These are phyloP conservation scores for Fraxinus angustifolia DNA, from an alignment of 305 asterid species.

Conservation along the genomic window DNA sequence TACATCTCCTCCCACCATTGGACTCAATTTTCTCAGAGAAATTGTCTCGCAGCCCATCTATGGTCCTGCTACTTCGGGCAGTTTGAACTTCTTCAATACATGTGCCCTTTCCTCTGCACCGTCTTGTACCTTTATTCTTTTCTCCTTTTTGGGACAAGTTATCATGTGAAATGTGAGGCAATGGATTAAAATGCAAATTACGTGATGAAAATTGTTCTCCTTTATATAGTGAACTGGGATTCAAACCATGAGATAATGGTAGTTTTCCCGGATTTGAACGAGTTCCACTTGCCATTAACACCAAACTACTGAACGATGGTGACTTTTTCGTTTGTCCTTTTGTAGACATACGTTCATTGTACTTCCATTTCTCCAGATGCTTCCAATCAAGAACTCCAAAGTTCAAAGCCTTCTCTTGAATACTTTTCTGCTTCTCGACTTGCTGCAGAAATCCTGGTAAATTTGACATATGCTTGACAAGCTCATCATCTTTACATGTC, in stretches of 20 bases:
- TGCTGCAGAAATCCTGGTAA: conserved; percentile 78
- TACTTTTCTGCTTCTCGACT: conserved; percentile 48
- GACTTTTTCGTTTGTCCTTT: conserved; percentile 41
- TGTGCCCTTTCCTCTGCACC: conserved; percentile 39
- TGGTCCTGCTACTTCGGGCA: conserved; percentile 21
- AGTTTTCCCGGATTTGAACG: conserved; percentile 33
- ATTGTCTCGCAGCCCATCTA: conserved; percentile 37
- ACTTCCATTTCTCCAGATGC: conserved; percentile 80
- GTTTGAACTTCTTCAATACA: conserved; percentile 32
- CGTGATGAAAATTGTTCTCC: conserved; percentile 24
- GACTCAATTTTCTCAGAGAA: conserved; percentile 30
- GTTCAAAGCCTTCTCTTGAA: conserved; percentile 79
- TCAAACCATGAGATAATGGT: conserved; percentile 26
- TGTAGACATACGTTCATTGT: conserved; percentile 59
- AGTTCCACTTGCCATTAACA: conserved; percentile 34
- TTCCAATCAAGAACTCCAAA: conserved; percentile 96
- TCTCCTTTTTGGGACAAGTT: not conserved
- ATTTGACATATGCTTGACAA: conserved; percentile 88
- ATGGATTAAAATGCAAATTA: conserved; percentile 32
- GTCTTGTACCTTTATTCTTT: conserved; percentile 10
- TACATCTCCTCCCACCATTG: conserved; percentile 22
- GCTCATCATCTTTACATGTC: conserved; percentile 56
- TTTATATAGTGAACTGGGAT: conserved; percentile 25
- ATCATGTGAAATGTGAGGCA: conserved; percentile 30
- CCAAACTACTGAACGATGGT: conserved; percentile 27